Base-by-base conservation (phyloP, 352 stramenopile species). In the Thalassiosira hispida region DNA sequence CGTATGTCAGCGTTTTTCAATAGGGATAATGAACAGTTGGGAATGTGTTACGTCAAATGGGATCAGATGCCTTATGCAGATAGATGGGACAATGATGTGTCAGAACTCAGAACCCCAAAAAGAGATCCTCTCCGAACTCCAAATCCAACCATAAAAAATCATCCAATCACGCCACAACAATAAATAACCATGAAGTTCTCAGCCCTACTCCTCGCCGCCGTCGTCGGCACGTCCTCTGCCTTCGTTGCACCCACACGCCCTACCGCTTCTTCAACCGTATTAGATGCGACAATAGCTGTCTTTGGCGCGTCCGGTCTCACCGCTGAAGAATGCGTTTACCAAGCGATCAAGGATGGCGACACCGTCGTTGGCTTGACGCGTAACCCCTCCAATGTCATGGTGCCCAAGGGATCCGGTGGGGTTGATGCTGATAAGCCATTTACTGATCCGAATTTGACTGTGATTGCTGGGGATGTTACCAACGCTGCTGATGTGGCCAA, bases 221-320 rank as follows among this genome's bases (percentile, higher is more conserved):
- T 70, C 23, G 2, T 75, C 31, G 62, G 67, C 52, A 72, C 60
- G 11, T 11, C 75, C 33, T 18, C 68, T 33, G 68, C 75, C 49
- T 72, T 71, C 49, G 59, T 46, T 38, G 9, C 67, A 14, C n/a
- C 53, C 52, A 65, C 9, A 35, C 66, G 18, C 25, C 12, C 20
- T 5, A 35, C n/a, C 22, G 14, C 33, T 35, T 61, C 16, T 12
- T 49, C 33, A 23, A 65, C 65, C 11, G n/a, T 29, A 1, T 47
- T 76, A 16, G 35, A 76, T 20, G 67, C 67, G 14, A 93, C 85
- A 3, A 91, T 95, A 73, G 92, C 90, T 20, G 90, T 96, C 16
- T 95, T 96, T 81, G 93, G 93, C 49, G 92, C 89, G 22, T 96
- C 90, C 25, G 93, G 93, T 46, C 78, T 95, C 12, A 95, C 91